phyloP scores from a whole-genome alignment of 352 stramenopile species.

The Thraustochytrium striatum region DNA sequence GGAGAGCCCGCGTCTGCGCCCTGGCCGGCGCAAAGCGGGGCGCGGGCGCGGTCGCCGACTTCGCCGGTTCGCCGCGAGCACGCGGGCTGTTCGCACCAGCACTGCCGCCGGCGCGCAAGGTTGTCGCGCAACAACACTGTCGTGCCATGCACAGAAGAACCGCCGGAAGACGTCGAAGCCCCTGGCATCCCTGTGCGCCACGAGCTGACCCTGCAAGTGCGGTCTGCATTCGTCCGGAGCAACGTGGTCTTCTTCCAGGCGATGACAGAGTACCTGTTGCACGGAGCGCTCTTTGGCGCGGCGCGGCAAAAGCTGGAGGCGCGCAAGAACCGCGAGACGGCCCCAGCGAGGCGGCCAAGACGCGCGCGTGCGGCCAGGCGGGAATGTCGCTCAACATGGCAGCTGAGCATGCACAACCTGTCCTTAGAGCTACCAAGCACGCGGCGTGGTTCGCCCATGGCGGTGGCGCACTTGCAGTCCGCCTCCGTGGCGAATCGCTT shows the following conservation, averaged over 20 bases:
- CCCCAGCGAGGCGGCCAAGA: neutral
- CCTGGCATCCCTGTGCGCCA: neutral
- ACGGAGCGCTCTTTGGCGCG: neutral
- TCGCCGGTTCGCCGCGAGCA: too few relatives aligned
- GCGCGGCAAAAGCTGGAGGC: slow-evolving; percentile 7
- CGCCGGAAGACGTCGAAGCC: neutral
- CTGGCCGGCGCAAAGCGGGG: too few relatives aligned
- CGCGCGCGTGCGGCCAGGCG: too few relatives aligned
- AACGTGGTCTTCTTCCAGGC: slow-evolving; percentile 38
- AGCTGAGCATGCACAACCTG: neutral
- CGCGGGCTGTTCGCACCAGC: too few relatives aligned
- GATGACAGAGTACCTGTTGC: slow-evolving; percentile 3
- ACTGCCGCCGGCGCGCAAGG: too few relatives aligned
- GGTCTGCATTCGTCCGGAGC: slow-evolving; percentile 1
- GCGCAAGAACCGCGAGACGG: too few relatives aligned
- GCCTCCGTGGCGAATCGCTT: slow-evolving; percentile 6
- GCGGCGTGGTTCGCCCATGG: slow-evolving; percentile 22
- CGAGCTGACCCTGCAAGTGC: slow-evolving; percentile 27
- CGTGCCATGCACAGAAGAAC: neutral
- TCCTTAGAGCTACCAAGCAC: slow-evolving; percentile 25
- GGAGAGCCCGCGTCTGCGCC: neutral
- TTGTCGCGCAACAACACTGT: neutral
- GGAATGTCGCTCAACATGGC: neutral
- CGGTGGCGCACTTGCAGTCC: neutral
- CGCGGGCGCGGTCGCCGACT: too few relatives aligned